Base-by-base conservation (phyloP, 352 stramenopile species). In the Phytophthora sojae region DNA sequence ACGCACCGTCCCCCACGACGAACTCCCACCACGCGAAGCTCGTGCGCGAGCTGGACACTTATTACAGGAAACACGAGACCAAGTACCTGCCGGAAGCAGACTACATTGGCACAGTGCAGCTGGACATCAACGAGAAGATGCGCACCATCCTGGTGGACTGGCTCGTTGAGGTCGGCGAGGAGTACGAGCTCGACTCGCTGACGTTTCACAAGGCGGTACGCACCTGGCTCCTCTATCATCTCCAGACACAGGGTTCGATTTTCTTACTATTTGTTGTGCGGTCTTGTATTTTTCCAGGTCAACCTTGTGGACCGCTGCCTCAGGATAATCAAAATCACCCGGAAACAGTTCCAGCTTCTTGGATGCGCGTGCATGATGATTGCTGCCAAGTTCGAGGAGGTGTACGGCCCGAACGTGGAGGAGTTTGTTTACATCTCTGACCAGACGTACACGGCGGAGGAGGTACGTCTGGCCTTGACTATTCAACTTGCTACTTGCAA, bases 71-170 rank as follows among this genome's bases (percentile, higher is more conserved):
- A 58, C 86, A 95, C 57, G 85, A 95, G 67, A 63, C 69, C 6
- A 96, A 96, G 63, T 94, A 96, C 73, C 73, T 88, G 29, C 68
- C 84, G 2, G 63, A 83, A 44, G 68, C 79, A 8, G 77, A 85
- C 7, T 94, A 93, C 70, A 89, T 94, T 21, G 81, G 83, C 56
- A 78, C 73, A 1, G 76, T 89, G n/a, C 98, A 99, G 79, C 78
- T 90, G 53, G 97, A 99, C 75, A 99, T 99, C 74, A 99, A 99
- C 76, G 95, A 98, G 71, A 98, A 98, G 64, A 99, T 99, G 98
- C 88, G 98, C 61, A 97, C 97, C 14, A 99, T 99, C 68, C 89
- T 99, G 50, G 92, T 99, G 26, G 98, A 99, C 81, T 99, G 98
- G 98, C 91, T 99, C 6, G 95, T 99, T 19, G 89, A 96, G 67